Conservation (phyloP, 306 rosid species). For the Malus asiatica region DNA sequence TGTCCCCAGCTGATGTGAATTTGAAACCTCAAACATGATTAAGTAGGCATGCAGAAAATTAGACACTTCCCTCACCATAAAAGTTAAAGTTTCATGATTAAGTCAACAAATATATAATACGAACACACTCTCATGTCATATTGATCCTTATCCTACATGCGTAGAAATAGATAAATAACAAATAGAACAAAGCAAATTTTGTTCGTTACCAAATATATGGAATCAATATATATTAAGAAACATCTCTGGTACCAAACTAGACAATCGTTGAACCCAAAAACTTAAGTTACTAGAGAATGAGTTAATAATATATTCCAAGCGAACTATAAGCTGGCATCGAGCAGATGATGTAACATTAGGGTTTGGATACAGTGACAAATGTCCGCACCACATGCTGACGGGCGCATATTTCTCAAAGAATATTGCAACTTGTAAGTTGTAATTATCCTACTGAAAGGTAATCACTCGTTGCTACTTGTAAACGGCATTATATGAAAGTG, state of each 20-base stretch:
- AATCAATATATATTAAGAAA: no score
- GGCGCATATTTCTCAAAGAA: background rate
- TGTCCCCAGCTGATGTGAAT: background rate
- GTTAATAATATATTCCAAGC: background rate
- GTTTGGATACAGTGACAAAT: background rate
- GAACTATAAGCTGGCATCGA: background rate
- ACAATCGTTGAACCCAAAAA: background rate
- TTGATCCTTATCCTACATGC: background rate
- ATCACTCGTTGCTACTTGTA: background rate
- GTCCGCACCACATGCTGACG: background rate
- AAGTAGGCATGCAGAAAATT: background rate
- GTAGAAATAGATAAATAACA: no score
- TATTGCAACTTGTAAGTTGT: slow-evolving; percentile 1
- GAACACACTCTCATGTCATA: background rate
- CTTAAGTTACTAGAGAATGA: background rate
- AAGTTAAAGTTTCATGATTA: background rate
- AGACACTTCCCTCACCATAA: background rate
- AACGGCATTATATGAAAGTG: background rate
- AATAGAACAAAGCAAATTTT: no score
- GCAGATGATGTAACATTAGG: background rate
- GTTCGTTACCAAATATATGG: background rate
- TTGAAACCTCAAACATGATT: background rate
- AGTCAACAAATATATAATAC: background rate
- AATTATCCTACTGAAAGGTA: slow-evolving; percentile 15
- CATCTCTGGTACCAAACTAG: no score